A percentile compares a stretch with the other conserved stretches of the same genome.
phyloP scores from a whole-genome alignment of 208 protist species.

The Herpetomonas samuelpessoai region DNA sequence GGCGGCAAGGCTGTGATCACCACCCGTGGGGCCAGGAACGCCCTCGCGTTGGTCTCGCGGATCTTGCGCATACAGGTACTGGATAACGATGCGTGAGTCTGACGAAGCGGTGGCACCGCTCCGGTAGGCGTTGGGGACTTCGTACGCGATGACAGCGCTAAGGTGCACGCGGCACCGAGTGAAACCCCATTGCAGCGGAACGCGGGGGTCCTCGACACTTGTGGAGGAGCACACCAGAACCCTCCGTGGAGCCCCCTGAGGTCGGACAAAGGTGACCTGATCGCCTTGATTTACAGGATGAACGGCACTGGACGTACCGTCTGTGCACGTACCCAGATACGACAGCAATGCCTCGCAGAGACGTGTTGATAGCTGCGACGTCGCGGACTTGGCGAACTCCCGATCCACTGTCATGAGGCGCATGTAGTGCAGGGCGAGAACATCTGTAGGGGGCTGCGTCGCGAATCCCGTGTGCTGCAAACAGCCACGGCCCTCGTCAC shows the following conservation, averaged over 20 bases:
- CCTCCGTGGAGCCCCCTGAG: neutral
- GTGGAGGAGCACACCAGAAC: conserved; percentile 16
- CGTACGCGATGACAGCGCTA: conserved; percentile 29
- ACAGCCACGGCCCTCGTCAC: neutral
- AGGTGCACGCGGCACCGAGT: conserved; percentile 18
- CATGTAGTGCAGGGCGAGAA: conserved; percentile 15
- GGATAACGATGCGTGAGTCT: neutral
- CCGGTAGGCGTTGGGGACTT: neutral
- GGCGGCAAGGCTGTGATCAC: conserved; percentile 1
- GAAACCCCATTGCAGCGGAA: conserved; percentile 2
- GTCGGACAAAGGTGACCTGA: neutral
- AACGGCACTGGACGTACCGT: neutral
- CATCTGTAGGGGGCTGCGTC: conserved; percentile 9
- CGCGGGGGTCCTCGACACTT: conserved; percentile 11
- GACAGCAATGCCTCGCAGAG: conserved; percentile 10
- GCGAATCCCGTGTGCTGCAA: conserved; percentile 19
- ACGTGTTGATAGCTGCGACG: conserved; percentile 1
- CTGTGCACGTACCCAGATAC: neutral
- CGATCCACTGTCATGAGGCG: neutral
- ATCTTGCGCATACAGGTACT: neutral
- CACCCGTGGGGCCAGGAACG: neutral
- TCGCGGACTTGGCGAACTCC: conserved; percentile 4
- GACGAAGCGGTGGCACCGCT: neutral
- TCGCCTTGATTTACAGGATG: neutral
- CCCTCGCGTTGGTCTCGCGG: conserved; percentile 1